Evolutionary conservation across 495 filamentous ascomycete genomes (phyloP).

Genomic region (Schizothecium vesticola): DNA sequence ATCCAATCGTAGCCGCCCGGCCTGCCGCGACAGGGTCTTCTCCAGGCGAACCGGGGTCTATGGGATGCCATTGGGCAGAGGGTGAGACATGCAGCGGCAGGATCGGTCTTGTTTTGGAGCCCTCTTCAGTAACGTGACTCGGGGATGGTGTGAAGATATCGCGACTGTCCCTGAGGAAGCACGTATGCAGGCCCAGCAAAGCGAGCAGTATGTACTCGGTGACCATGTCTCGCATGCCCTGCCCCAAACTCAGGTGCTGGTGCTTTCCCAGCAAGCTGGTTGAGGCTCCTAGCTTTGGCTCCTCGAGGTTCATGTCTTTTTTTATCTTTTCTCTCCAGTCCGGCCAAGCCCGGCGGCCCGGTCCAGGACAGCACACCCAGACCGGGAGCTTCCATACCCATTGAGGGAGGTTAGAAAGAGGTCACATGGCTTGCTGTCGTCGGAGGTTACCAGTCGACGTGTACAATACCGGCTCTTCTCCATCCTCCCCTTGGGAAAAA

Average conservation of each 20-base stretch:
- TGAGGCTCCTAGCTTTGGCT: neutral
- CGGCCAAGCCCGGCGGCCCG: neutral
- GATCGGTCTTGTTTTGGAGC: conserved; percentile 30
- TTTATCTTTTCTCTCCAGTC: neutral
- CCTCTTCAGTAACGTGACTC: conserved; percentile 39
- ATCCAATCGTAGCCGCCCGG: conserved; percentile 32
- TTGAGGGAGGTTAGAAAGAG: neutral
- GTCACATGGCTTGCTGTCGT: neutral
- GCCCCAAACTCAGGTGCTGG: neutral
- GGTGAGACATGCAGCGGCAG: conserved; percentile 29
- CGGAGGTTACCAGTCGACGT: neutral
- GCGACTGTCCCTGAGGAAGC: neutral
- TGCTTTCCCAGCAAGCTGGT: neutral
- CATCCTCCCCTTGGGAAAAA: neutral
- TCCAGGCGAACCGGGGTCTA: conserved; percentile 35
- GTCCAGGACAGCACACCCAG: neutral
- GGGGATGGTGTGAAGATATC: conserved; percentile 37
- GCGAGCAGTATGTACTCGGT: neutral
- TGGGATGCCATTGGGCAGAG: conserved; percentile 30
- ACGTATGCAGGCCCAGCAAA: neutral
- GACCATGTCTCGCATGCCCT: conserved; percentile 1
- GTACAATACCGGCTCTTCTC: neutral
- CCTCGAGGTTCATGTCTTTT: neutral
- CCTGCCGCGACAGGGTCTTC: conserved; percentile 22
- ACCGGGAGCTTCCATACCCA: neutral